Evolutionary conservation across 306 rosid genomes (phyloP).

Genomic region (Cucumis melo): DNA sequence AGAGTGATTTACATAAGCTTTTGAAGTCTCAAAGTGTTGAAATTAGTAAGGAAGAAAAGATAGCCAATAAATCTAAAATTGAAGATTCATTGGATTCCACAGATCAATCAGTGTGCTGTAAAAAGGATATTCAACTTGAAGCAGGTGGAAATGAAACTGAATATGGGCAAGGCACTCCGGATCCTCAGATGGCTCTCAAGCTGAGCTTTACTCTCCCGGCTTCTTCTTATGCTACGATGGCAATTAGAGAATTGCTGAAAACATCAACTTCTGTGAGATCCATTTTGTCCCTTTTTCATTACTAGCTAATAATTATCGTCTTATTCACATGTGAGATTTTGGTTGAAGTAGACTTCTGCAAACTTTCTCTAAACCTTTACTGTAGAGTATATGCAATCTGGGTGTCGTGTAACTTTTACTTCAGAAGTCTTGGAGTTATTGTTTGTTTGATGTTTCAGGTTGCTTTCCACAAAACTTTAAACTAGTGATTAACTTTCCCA

Average conservation of each 20-base stretch:
- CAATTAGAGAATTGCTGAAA: constrained; percentile 91
- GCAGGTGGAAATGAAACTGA: background rate
- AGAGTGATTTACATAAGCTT: constrained; percentile 71
- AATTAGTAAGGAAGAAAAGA: constrained; percentile 14
- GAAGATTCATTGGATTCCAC: constrained; percentile 10
- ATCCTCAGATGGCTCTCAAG: constrained; percentile 65
- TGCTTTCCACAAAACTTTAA: constrained; percentile 79
- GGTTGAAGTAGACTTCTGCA: background rate
- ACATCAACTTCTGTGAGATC: constrained; percentile 84
- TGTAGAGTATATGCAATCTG: background rate
- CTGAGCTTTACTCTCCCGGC: constrained; percentile 79
- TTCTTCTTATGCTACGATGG: constrained; percentile 95
- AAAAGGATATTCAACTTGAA: constrained; percentile 19
- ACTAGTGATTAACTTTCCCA: constrained; percentile 18
- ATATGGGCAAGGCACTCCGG: constrained; percentile 22
- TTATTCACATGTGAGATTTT: background rate
- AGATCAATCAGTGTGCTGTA: constrained; percentile 22
- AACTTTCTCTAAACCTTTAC: background rate
- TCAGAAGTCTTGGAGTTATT: background rate
- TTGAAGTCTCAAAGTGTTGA: constrained; percentile 23
- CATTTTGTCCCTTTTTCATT: background rate
- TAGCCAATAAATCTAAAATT: constrained; percentile 21
- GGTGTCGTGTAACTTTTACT: background rate
- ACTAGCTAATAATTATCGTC: background rate
- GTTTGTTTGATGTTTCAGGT: constrained; percentile 40